A percentile compares a stretch with the other conserved stretches of the same genome.
Conservation (phyloP, 148 eudicot genomes). For the Oxyria digyna region DNA sequence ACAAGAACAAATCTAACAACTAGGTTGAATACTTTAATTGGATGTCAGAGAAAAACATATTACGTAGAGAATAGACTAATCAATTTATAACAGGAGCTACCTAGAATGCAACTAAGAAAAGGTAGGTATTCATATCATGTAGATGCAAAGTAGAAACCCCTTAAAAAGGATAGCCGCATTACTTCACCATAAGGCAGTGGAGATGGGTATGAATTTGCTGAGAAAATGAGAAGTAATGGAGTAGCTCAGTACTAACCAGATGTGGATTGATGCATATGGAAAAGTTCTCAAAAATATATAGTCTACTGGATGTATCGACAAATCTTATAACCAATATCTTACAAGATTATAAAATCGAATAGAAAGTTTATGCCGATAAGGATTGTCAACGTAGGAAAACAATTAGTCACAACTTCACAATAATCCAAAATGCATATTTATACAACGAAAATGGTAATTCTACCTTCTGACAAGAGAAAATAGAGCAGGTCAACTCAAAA, state of each 20-base stretch:
- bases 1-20: not conserved
- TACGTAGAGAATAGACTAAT: constrained; percentile 1
- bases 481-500: constrained; percentile 59
- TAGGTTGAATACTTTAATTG: not conserved
- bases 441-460: not conserved
- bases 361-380: not conserved
- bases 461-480: constrained; percentile 73
- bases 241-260: not conserved
- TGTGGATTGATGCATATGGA: not conserved
- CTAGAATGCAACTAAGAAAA: not conserved
- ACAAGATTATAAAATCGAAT: not conserved
- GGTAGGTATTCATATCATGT: not conserved
- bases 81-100: not conserved
- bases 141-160: not conserved
- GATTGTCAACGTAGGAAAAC: not conserved
- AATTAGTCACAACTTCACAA: not conserved
- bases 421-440: not conserved
- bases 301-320: not conserved
- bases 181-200: not conserved
- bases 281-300: not conserved
- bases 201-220: not conserved
- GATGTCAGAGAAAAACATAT: not conserved
- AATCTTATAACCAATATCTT: not conserved
- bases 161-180: not conserved
- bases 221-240: not conserved